A percentile compares a stretch with the other conserved stretches of the same genome.
These are phyloP conservation scores for Cryptomeria japonica DNA, from an alignment of 75 land plant genomes.

Conservation along the genomic window DNA sequence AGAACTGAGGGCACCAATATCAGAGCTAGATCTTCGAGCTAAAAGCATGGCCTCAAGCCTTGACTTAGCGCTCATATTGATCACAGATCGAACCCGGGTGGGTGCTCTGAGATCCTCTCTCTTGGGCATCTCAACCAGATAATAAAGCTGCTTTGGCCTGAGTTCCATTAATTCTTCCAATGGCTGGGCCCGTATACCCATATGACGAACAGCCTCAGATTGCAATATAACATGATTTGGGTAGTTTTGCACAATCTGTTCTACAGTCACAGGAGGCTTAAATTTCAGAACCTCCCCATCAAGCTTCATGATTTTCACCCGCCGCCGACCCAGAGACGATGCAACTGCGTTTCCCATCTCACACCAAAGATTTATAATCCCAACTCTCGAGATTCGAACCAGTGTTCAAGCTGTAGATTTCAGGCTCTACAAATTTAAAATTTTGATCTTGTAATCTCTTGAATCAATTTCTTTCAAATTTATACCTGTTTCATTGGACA, in stretches of 20 bases:
- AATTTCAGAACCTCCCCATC: conserved; percentile 17
- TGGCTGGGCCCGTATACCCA: conserved; percentile 45
- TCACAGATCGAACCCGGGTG: conserved; percentile 48
- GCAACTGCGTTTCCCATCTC: background rate
- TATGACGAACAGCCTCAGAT: conserved; percentile 48
- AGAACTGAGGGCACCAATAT: conserved; percentile 25
- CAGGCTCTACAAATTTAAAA: too few relatives aligned
- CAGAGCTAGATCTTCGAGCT: conserved; percentile 47
- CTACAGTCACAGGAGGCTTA: conserved; percentile 35
- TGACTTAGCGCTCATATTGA: conserved; percentile 57
- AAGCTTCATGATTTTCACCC: conserved; percentile 20
- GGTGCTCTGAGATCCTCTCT: conserved; percentile 11
- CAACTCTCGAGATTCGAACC: too few relatives aligned
- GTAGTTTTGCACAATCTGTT: conserved; percentile 34
- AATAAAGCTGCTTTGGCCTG: background rate
- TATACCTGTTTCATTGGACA: too few relatives aligned
- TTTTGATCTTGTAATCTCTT: too few relatives aligned
- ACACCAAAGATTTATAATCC: too few relatives aligned
- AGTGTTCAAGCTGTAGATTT: too few relatives aligned
- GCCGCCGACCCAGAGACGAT: background rate
- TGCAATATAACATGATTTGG: conserved; percentile 51
- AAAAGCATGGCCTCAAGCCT: conserved; percentile 56
- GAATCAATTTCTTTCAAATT: too few relatives aligned
- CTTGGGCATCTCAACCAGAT: conserved; percentile 13
- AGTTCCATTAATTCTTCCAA: conserved; percentile 13